A percentile compares a stretch with the other conserved stretches of the same genome.
These are phyloP conservation scores for Vigna nakashimae DNA, from an alignment of 306 rosid genomes.

Conservation along the genomic window DNA sequence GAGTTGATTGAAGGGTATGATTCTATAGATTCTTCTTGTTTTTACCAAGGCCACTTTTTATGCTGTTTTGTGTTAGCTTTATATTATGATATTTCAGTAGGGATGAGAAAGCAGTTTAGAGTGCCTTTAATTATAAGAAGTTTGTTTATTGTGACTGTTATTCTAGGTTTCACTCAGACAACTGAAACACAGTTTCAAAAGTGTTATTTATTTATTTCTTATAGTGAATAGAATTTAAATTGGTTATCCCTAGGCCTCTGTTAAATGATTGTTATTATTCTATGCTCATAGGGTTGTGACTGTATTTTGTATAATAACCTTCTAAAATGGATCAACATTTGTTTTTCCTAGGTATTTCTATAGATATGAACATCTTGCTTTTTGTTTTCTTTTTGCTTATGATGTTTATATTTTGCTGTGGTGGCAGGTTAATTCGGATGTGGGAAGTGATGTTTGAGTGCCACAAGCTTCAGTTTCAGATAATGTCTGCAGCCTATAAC, in stretches of 20 bases:
- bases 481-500: constrained; percentile 58
- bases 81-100: constrained; percentile 1
- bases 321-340: constrained; percentile 17
- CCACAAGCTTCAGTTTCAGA: constrained; percentile 79
- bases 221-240: constrained; percentile 10
- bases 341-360: constrained; percentile 4
- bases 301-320: neutral
- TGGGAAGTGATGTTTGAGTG: constrained; percentile 91
- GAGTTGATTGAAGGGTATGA: constrained; percentile 90
- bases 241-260: neutral
- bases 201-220: neutral
- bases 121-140: neutral
- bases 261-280: constrained; percentile 1
- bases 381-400: constrained; percentile 33
- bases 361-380: constrained; percentile 13
- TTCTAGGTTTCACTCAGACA: neutral
- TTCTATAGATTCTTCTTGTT: constrained; percentile 37
- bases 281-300: constrained; percentile 1
- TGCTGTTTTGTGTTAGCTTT: constrained; percentile 28
- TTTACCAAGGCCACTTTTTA: neutral
- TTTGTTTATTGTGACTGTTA: constrained; percentile 1
- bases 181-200: neutral
- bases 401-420: constrained; percentile 33
- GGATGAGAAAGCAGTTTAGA: constrained; percentile 1
- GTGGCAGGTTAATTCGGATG: constrained; percentile 86